Evolutionary conservation across 148 eudicot genomes (phyloP), one percentile per base, ranked within the genome.

Genomic region (Polygonum aviculare): DNA sequence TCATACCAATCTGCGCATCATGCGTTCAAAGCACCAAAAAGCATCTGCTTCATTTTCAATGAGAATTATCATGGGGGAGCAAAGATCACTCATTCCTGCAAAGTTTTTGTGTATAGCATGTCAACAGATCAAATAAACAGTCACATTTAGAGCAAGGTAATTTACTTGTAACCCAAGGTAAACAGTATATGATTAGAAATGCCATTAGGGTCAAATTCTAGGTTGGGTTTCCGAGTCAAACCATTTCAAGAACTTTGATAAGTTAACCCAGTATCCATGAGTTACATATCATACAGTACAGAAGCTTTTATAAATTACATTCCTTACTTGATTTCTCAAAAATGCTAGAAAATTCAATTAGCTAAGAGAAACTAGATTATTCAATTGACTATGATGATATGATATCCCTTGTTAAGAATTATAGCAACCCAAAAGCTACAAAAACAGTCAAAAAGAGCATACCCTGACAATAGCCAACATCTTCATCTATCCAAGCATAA

Each of bases 401-500:
- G 16, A 38, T 4, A 70, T 41, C 45, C 15, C 47, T 38, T 9
- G 47, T 7, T 38, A 39, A 39, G 16, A 38, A 70, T 1, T 2
- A 70, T 3, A 16, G 21, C 47, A 70, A 38, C 40, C 15, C 16
- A 44, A 16, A 72, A 44, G 2, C 44, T 72, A 12, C 2, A 72
- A 72, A 44, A 72, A 36, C 26, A 3, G 3, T 18, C 49, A 40
- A 3, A 71, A 40, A 0, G 6, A 21, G 19, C 54, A 72, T 40
- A 95, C 99, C 99, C 93, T 95, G 99, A 81, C 97, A 87, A 85
- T 95, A 95, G 62, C 97, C 97, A 44, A 95, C 88, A 83, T 95
- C 99, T 69, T 76, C 80, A 80, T 95, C 99, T 78, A 88, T 82
- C 99, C 97, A 95, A 39, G 99, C 83, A 82, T 94, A 94, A 21